Percentiles rank a stretch among this genome's conserved stretches.
These are phyloP conservation scores for Saururus chinensis DNA, from an alignment of 164 flowering plant species.

Conservation along the genomic window DNA sequence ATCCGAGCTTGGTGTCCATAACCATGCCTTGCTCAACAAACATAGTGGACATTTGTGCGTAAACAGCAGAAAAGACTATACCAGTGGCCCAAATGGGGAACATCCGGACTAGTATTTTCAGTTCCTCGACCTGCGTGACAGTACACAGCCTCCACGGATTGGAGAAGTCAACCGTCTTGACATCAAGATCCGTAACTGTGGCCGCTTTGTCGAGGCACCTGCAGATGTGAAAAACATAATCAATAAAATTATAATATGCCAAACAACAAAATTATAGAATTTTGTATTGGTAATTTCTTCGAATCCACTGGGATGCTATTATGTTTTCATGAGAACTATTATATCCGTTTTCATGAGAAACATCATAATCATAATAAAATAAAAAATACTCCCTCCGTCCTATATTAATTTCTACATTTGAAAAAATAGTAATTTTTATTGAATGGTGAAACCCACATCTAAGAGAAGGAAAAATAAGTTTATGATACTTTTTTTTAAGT, in stretches of 20 bases:
- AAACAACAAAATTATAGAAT: neutral
- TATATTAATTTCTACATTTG: too few species aligned
- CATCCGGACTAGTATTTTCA: constrained; percentile 80
- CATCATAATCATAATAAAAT: neutral
- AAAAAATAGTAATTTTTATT: too few species aligned
- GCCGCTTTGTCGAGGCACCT: constrained; percentile 83
- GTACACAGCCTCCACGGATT: constrained; percentile 74
- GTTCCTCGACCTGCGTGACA: constrained; percentile 79
- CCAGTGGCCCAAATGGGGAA: constrained; percentile 90
- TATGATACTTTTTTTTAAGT: too few species aligned
- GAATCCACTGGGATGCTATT: neutral
- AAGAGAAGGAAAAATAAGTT: too few species aligned
- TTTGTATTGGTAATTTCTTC: too few species aligned
- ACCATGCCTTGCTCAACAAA: constrained; percentile 77
- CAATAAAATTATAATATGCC: neutral
- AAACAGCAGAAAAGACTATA: constrained; percentile 73
- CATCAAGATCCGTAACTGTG: constrained; percentile 42
- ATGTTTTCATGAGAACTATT: neutral
- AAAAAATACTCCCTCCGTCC: too few species aligned
- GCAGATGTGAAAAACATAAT: constrained; percentile 3
- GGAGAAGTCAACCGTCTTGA: constrained; percentile 44
- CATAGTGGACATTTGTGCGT: constrained; percentile 86
- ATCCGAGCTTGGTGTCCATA: constrained; percentile 68
- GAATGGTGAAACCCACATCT: too few species aligned
- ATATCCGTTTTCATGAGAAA: neutral